phyloP scores from a whole-genome alignment of 495 filamentous ascomycete species.

The Staphylotrichum longicolle region DNA sequence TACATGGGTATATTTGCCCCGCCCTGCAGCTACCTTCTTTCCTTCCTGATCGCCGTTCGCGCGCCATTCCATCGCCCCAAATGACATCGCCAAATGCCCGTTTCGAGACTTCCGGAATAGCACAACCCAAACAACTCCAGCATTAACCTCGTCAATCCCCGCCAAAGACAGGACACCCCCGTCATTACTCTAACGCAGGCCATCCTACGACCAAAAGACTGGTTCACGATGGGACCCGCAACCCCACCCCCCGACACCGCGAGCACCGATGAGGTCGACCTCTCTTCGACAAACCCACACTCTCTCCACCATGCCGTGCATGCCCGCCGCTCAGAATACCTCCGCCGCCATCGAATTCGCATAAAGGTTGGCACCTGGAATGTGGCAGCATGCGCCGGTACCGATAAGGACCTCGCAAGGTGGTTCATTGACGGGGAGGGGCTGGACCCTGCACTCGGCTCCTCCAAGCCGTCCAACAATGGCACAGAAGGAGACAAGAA shows the following conservation, averaged over 20 bases:
- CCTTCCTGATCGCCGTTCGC: too few species aligned
- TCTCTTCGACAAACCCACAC: constrained; percentile 37
- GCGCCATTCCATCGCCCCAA: too few species aligned
- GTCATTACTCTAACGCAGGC: too few species aligned
- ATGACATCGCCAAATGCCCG: too few species aligned
- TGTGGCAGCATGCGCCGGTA: constrained; percentile 76
- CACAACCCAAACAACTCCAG: too few species aligned
- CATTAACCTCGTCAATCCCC: too few species aligned
- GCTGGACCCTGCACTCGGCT: constrained; percentile 57
- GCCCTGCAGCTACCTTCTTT: too few species aligned
- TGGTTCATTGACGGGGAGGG: constrained; percentile 84
- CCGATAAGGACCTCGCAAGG: constrained; percentile 77
- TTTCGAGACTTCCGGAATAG: too few species aligned
- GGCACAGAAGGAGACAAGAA: constrained; percentile 21
- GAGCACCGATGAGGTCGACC: constrained; percentile 37
- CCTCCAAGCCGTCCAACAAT: constrained; percentile 44
- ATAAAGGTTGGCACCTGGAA: constrained; percentile 96
- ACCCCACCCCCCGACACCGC: constrained; percentile 35
- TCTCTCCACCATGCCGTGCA: constrained; percentile 57
- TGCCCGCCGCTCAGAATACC: constrained; percentile 75
- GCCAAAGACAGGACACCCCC: too few species aligned
- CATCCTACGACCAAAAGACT: too few species aligned
- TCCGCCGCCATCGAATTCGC: constrained; percentile 62
- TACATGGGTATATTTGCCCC: too few species aligned
- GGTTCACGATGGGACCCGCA: constrained; percentile 29